These are phyloP conservation scores for Aspergillus caelatus DNA, from an alignment of 2,329 filamentous ascomycete genomes.

Conservation along the genomic window DNA sequence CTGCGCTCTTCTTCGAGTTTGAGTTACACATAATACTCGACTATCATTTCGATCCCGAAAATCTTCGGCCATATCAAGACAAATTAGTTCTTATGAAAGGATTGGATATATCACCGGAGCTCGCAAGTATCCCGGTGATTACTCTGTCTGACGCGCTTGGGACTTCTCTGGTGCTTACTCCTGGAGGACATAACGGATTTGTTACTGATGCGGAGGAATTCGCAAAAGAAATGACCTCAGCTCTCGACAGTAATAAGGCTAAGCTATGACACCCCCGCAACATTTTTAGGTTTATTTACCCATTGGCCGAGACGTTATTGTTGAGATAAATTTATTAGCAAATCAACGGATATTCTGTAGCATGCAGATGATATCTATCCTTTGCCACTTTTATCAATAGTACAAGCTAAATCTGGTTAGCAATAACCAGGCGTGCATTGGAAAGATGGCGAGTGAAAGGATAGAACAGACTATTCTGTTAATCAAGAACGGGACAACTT, in stretches of 20 bases:
- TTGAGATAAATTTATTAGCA: neutral
- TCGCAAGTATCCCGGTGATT: neutral
- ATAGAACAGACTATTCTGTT: neutral
- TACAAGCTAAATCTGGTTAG: neutral
- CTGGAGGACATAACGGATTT: conserved; percentile 10
- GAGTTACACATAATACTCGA: neutral
- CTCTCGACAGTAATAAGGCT: neutral
- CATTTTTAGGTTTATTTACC: neutral
- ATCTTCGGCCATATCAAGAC: neutral
- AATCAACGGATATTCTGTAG: neutral
- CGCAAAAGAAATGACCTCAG: neutral
- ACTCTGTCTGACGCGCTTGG: neutral
- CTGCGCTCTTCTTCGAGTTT: neutral
- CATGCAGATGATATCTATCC: neutral
- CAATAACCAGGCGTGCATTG: neutral
- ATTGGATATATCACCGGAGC: neutral
- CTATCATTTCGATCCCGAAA: neutral
- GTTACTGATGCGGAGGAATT: conserved; percentile 5
- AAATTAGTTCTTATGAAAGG: conserved; percentile 4
- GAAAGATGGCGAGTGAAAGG: neutral
- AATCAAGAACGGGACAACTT: neutral
- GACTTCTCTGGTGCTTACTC: neutral
- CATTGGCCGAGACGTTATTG: neutral
- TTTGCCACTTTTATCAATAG: neutral
- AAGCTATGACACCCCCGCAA: neutral